These are phyloP conservation scores for Schizochytrium sp. DNA, from an alignment of 108 stramenopile species.

Conservation along the genomic window DNA sequence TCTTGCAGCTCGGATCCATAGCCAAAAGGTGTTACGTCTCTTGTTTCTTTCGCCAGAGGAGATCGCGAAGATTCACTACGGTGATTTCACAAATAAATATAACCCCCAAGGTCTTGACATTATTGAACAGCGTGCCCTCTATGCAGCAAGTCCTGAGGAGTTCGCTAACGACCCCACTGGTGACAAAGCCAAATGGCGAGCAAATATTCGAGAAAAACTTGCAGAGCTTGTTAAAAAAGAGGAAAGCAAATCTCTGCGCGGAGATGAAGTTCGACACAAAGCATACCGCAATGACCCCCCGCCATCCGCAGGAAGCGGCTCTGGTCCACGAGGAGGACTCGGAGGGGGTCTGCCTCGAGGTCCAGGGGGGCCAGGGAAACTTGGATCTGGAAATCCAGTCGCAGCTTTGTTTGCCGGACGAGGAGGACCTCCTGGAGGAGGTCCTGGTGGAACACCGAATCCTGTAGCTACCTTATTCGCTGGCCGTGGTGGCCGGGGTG, in stretches of 20 bases:
- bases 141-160: neutral
- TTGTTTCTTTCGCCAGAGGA: constrained; percentile 2
- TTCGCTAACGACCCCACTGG: constrained; percentile 47
- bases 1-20: constrained; percentile 22
- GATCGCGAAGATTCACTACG: constrained; percentile 43
- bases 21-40: constrained; percentile 31
- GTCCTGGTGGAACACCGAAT: neutral
- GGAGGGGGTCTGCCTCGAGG: no score
- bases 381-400: neutral
- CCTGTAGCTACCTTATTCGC: neutral
- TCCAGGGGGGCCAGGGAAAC: neutral
- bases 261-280: neutral
- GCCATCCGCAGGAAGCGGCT: neutral
- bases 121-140: constrained; percentile 39
- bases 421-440: neutral
- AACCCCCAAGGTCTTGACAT: constrained; percentile 35
- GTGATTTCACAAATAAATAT: neutral
- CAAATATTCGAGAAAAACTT: neutral
- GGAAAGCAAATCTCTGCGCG: neutral
- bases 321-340: neutral
- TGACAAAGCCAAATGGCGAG: constrained; percentile 23
- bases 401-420: neutral
- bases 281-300: constrained; percentile 9
- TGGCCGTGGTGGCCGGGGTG: neutral
- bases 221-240: neutral